These are phyloP conservation scores for Knufia fluminis DNA, from an alignment of 2,329 filamentous ascomycete genomes.

Conservation along the genomic window DNA sequence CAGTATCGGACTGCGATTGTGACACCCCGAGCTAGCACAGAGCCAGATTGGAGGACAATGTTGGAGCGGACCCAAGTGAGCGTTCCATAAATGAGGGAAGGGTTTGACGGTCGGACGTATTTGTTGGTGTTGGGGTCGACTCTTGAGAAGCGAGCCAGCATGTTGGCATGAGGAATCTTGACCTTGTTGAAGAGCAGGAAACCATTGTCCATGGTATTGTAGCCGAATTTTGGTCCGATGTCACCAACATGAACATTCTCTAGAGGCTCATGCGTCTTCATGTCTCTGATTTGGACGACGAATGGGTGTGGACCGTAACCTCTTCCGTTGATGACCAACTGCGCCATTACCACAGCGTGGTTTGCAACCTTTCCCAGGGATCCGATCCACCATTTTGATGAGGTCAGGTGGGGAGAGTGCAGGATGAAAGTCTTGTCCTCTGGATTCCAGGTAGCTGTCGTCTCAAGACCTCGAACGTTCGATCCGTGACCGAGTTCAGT, in stretches of 20 bases:
- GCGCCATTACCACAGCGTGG: slow-evolving; percentile 69
- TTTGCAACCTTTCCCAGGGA: slow-evolving; percentile 67
- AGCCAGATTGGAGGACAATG: slow-evolving; percentile 65
- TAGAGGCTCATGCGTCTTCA: slow-evolving; percentile 60
- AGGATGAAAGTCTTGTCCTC: slow-evolving; percentile 66
- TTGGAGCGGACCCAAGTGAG: slow-evolving; percentile 65
- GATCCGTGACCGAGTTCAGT: slow-evolving; percentile 72
- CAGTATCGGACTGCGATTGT: slow-evolving; percentile 70
- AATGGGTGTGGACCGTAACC: slow-evolving; percentile 67
- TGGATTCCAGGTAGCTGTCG: slow-evolving; percentile 63
- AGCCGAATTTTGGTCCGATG: slow-evolving; percentile 71
- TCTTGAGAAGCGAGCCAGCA: slow-evolving; percentile 62
- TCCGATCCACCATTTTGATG: slow-evolving; percentile 80
- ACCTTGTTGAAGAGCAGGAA: slow-evolving; percentile 69
- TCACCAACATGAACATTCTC: slow-evolving; percentile 66
- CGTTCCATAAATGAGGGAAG: slow-evolving; percentile 64
- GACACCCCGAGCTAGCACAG: slow-evolving; percentile 63
- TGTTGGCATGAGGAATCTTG: slow-evolving; percentile 64
- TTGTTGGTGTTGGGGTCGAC: slow-evolving; percentile 60
- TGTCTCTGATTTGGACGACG: slow-evolving; percentile 62
- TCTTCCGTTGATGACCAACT: slow-evolving; percentile 61
- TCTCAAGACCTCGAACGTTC: slow-evolving; percentile 65
- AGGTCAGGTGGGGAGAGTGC: slow-evolving; percentile 63
- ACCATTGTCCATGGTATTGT: slow-evolving; percentile 76
- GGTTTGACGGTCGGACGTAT: slow-evolving; percentile 57